phyloP scores from a whole-genome alignment of 495 filamentous ascomycete species.

The Patellaria atrata region DNA sequence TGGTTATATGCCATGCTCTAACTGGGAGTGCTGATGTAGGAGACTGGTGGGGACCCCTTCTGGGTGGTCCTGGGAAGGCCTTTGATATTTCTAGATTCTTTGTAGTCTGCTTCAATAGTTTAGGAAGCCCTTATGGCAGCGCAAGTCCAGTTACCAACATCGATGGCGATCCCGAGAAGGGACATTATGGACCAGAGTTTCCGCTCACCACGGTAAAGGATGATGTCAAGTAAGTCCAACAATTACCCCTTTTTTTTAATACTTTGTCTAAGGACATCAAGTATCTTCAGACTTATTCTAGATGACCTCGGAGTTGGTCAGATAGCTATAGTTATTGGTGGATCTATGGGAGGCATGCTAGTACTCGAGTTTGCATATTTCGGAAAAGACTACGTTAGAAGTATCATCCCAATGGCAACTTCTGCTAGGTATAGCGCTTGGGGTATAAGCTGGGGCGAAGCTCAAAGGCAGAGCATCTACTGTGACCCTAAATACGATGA shows the following conservation, averaged over 20 bases:
- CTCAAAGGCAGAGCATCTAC: constrained; percentile 95
- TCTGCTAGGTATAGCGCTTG: constrained; percentile 94
- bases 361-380: constrained; percentile 95
- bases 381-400: constrained; percentile 81
- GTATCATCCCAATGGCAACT: constrained; percentile 87
- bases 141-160: constrained; percentile 87
- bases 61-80: constrained; percentile 76
- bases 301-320: constrained; percentile 79
- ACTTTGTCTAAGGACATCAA: constrained; percentile 21
- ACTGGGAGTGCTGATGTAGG: constrained; percentile 91
- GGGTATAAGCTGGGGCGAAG: constrained; percentile 98
- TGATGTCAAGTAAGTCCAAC: constrained; percentile 62
- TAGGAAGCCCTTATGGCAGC: constrained; percentile 92
- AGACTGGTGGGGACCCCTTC: constrained; percentile 96
- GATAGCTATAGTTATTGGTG: constrained; percentile 80
- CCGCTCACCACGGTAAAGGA: constrained; percentile 88
- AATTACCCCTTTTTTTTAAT: neutral
- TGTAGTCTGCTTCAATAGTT: constrained; percentile 86
- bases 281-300: constrained; percentile 79
- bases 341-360: constrained; percentile 98
- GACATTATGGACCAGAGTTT: constrained; percentile 86
- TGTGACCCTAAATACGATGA: constrained; percentile 96
- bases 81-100: constrained; percentile 92
- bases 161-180: constrained; percentile 58
- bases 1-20: constrained; percentile 95